These are phyloP conservation scores for Atkinsonella hypoxylon DNA, from an alignment of 2,329 filamentous ascomycete species.

Conservation along the genomic window DNA sequence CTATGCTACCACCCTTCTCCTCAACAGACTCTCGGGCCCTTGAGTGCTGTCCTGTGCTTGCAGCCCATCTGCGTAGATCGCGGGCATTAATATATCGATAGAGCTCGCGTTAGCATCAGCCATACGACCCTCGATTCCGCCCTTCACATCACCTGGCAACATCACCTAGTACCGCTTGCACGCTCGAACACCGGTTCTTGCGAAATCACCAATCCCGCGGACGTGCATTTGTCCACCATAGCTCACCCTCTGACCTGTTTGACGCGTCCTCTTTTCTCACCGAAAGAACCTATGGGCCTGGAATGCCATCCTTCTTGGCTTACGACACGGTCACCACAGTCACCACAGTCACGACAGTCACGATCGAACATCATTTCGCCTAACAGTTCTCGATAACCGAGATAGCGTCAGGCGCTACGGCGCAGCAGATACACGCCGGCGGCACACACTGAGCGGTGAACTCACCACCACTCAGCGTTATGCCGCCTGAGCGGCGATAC, in stretches of 20 bases:
- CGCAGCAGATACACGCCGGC: conserved; percentile 1
- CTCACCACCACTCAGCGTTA: conserved; percentile 6
- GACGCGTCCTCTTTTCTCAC: neutral
- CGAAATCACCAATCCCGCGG: too few species aligned
- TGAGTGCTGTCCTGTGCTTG: neutral
- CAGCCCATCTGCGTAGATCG: neutral
- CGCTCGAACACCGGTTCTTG: too few species aligned
- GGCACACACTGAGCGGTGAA: conserved; percentile 6
- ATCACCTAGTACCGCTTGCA: too few species aligned
- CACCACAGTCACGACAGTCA: neutral
- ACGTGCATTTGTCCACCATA: too few species aligned
- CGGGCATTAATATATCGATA: neutral
- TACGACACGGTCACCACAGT: neutral
- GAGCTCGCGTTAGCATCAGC: neutral
- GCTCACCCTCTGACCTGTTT: neutral
- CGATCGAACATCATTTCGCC: neutral
- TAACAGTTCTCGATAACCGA: neutral
- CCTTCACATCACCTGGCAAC: too few species aligned
- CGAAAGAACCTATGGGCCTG: neutral
- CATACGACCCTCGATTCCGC: neutral
- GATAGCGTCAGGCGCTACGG: neutral
- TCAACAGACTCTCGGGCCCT: neutral
- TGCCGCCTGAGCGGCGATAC: conserved; percentile 21
- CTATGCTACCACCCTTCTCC: neutral
- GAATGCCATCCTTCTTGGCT: neutral